phyloP scores from a whole-genome alignment of 768 basidiomycete species.

The Suillus cothurnatus region DNA sequence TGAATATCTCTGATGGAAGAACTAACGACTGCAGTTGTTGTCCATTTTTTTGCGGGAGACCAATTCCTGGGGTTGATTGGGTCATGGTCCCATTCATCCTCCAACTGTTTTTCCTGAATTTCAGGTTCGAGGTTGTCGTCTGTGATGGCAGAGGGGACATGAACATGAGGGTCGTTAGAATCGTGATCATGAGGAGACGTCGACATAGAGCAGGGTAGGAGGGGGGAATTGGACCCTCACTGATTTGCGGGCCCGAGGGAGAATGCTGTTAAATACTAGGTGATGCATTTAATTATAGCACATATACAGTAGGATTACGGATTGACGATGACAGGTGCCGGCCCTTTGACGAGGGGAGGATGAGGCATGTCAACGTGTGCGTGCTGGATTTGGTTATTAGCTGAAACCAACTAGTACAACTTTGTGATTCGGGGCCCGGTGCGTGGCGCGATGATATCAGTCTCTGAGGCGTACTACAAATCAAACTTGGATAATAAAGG shows the following conservation, averaged over 20 bases:
- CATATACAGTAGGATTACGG: no score
- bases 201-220: neutral
- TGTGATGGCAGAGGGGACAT: neutral
- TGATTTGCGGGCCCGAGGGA: neutral
- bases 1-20: neutral
- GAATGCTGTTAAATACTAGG: neutral
- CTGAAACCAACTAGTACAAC: no score
- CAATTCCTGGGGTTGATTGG: neutral
- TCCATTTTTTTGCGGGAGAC: neutral
- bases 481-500: no score
- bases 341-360: no score
- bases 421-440: no score
- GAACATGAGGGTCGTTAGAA: neutral
- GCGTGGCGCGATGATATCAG: no score
- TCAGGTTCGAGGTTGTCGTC: neutral
- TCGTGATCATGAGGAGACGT: neutral
- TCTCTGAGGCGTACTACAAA: no score
- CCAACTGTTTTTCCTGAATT: neutral
- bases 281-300: no score
- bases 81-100: neutral
- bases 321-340: no score
- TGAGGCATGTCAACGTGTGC: no score
- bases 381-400: no score
- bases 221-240: neutral
- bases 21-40: neutral